Evolutionary conservation across 768 basidiomycete genomes (phyloP).

Genomic region (Porpolomopsis calyptriformis): DNA sequence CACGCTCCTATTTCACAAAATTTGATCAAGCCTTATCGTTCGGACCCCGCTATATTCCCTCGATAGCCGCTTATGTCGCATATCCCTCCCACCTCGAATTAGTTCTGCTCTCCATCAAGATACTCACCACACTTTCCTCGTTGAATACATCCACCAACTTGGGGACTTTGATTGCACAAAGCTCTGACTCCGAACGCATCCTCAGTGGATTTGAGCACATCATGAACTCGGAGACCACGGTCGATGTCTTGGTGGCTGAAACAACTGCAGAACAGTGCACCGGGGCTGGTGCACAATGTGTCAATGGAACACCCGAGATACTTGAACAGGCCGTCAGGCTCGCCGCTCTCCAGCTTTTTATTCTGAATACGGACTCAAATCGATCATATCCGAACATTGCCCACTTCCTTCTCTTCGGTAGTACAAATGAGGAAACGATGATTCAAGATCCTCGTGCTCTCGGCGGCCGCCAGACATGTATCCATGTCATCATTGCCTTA

Average conservation of each 20-base stretch:
- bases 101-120: conserved; percentile 67
- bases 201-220: conserved; percentile 65
- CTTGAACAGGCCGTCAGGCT: conserved; percentile 63
- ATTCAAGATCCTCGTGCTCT: conserved; percentile 75
- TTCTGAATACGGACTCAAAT: conserved; percentile 57
- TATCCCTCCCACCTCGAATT: conserved; percentile 65
- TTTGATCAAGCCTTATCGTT: conserved; percentile 71
- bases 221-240: conserved; percentile 49
- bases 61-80: conserved; percentile 71
- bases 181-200: conserved; percentile 77
- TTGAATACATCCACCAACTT: conserved; percentile 64
- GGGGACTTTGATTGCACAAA: conserved; percentile 68
- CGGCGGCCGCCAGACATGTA: conserved; percentile 55
- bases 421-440: conserved; percentile 43
- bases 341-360: conserved; percentile 71
- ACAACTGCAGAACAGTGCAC: conserved; percentile 49
- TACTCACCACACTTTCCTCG: conserved; percentile 54
- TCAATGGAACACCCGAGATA: conserved; percentile 32
- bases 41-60: conserved; percentile 60
- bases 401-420: conserved; percentile 78
- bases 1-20: conserved; percentile 59
- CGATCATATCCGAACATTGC: conserved; percentile 71
- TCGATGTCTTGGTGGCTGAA: conserved; percentile 53
- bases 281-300: conserved; percentile 63
- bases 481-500: conserved; percentile 74